Evolutionary conservation across 495 filamentous ascomycete species (phyloP).

Genomic region (Penicillium canescens): DNA sequence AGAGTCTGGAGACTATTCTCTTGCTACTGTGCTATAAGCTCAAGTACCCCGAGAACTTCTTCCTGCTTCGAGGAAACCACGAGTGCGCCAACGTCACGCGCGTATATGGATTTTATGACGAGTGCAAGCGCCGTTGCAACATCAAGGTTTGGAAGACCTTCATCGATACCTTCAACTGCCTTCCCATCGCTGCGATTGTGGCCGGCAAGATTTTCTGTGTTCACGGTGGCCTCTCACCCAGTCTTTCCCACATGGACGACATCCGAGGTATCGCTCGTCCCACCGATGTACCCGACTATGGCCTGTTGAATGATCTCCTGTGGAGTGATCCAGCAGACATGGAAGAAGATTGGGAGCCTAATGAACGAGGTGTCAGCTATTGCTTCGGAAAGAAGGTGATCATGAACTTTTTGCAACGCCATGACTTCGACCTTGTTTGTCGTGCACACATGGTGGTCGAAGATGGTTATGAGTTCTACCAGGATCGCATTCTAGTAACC

Average conservation of each 20-base stretch:
- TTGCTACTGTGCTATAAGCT: slow-evolving; percentile 97
- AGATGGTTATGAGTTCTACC: slow-evolving; percentile 99
- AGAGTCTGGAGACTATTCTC: slow-evolving; percentile 94
- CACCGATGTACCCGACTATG: slow-evolving; percentile 97
- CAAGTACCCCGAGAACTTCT: slow-evolving; percentile 99
- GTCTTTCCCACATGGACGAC: slow-evolving; percentile 95
- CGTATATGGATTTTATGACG: slow-evolving; percentile 99
- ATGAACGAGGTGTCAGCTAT: slow-evolving; percentile 96
- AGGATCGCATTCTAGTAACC: slow-evolving; percentile 90
- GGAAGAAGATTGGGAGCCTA: slow-evolving; percentile 97
- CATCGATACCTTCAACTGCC: slow-evolving; percentile 94
- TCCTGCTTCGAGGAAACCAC: slow-evolving; percentile 94
- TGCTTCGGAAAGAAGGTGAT: slow-evolving; percentile 99
- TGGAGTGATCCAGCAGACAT: slow-evolving; percentile 99
- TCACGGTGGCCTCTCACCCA: slow-evolving; percentile 92
- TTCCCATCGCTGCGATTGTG: slow-evolving; percentile 95
- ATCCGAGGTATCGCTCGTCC: slow-evolving; percentile 94
- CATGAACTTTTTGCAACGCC: slow-evolving; percentile 88
- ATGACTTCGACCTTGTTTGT: slow-evolving; percentile 97
- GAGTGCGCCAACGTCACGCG: slow-evolving; percentile 98
- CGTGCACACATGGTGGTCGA: slow-evolving; percentile 99
- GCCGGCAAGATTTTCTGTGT: slow-evolving; percentile 99
- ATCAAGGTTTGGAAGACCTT: slow-evolving; percentile 99
- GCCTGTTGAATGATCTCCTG: slow-evolving; percentile 90
- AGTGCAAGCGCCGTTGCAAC: slow-evolving; percentile 96